Evolutionary conservation across 2,329 filamentous ascomycete genomes (phyloP), one percentile per base, ranked within the genome.

Genomic region (Plectosphaerella cucumerina): DNA sequence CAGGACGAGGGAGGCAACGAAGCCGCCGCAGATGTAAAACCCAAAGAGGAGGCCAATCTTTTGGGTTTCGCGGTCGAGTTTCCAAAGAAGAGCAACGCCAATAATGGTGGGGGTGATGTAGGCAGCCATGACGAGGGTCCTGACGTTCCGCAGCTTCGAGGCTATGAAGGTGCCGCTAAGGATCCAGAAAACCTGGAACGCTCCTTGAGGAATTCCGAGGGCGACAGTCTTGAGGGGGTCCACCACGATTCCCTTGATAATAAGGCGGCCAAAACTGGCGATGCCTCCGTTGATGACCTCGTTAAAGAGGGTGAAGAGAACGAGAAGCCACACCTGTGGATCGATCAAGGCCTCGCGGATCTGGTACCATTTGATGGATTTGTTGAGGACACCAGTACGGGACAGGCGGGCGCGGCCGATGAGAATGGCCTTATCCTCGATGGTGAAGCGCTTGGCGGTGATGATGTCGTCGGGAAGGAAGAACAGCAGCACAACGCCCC

Each of bases 401-500:
- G 74, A 60, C 81, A 74, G 64, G 1, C 74, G 69, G 0, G 82
- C 74, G 21, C 81, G 73, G 46, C 77, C 74, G 12, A 80, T 70
- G 5, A 78, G 78, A 15, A 84, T 72, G 2, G 67, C 67, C 48
- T 76, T 77, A 60, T 89, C 84, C 45, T 79, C 73, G 1, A 70
- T 61, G 4, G 68, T 76, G 34, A 90, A 73, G 60, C 84, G 87
- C 53, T 77, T 79, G 3, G 84, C 82, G 0, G 78, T 83, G 18
- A 81, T 75, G 0, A 84, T 83, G 2, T 77, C 72, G 60, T 89
- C 82, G 1, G 86, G 80, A 2, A 89, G 70, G 39, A 81, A 62
- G 55, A 81, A 75, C 65, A 79, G 76, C 14, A 78, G 78, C 2
- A 76, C 62, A 9, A 84, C 63, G 1, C 80, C 81, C 76, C 80